Conservation (phyloP, 2,329 filamentous ascomycete genomes). For the Fusarium floridanum region DNA sequence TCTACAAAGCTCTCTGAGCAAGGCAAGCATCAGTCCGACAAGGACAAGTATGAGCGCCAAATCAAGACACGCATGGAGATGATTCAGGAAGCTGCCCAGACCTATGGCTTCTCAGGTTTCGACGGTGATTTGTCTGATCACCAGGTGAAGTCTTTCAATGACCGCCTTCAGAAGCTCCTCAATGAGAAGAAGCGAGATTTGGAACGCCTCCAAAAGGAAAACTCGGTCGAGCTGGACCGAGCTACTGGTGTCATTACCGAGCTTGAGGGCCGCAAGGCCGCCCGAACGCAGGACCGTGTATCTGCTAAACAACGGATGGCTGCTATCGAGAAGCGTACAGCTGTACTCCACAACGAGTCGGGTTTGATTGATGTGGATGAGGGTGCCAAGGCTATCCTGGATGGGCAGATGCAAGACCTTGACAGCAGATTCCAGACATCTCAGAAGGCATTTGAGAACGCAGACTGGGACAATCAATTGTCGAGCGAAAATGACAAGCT, state of each 20-base stretch:
- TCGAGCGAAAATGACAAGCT: conserved; percentile 75
- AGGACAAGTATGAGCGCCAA: conserved; percentile 87
- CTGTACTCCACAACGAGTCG: conserved; percentile 74
- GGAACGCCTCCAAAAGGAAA: conserved; percentile 79
- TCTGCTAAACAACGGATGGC: conserved; percentile 79
- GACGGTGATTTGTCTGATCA: conserved; percentile 82
- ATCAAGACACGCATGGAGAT: conserved; percentile 77
- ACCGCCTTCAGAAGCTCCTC: conserved; percentile 79
- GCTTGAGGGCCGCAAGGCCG: conserved; percentile 80
- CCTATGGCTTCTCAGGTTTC: conserved; percentile 86
- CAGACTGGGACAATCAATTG: conserved; percentile 79
- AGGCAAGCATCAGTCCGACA: conserved; percentile 87
- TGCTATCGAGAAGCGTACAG: conserved; percentile 78
- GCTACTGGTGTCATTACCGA: conserved; percentile 80
- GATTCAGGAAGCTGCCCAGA: conserved; percentile 81
- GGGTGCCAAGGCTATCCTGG: conserved; percentile 81
- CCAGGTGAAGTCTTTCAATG: conserved; percentile 81
- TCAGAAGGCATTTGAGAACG: conserved; percentile 72
- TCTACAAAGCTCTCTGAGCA: conserved; percentile 71
- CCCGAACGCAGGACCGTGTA: conserved; percentile 79
- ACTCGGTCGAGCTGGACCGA: conserved; percentile 78
- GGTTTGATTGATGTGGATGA: conserved; percentile 86
- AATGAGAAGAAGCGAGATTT: conserved; percentile 84
- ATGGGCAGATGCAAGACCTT: conserved; percentile 79
- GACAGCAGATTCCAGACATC: conserved; percentile 71